Evolutionary conservation across 2,329 filamentous ascomycete genomes (phyloP), one percentile per base, ranked within the genome.

Genomic region (Exophiala lecanii-corni): DNA sequence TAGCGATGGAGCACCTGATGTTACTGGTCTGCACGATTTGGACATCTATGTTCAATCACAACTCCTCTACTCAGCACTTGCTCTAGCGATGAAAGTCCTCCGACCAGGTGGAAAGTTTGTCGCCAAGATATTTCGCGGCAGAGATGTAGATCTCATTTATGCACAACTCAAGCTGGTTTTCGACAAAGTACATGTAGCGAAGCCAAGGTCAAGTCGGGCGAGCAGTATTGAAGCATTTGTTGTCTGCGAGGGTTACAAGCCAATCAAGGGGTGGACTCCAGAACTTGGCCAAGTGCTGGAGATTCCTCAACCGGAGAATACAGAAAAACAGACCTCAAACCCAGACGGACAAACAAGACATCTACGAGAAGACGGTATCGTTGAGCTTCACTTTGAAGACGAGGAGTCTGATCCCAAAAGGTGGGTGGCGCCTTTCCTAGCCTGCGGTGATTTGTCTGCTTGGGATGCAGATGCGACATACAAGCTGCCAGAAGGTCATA

Each of bases 31-130:
- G 1, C 92, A 98, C 64, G 92, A 98, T 63, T 79, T 98, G 25
- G 92, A 98, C 66, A 97, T 97, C 55, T 98, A 98, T 66, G 86
- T 98, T 13, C 92, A 98, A 67, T 89, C 86, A 6, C 92, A 97
- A 66, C 76, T 98, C 6, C 82, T 98, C 37, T 96, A 94, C 65
- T 88, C 91, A 0, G 92, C 92, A 0, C 77, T 98, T 15, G 95
- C 96, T 63, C 79, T 98, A 2, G 89, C 92, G 0, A 79, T 96
- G 9, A 94, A 91, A 61, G 89, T 98, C 9, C 77, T 98, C 16
- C 85, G 86, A 47, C 89, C 89, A 0, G 92, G 92, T 32, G 92
- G 92, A 50, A 94, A 88, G 59, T 98, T 98, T 57, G 91, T 98
- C 5, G 92, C 92, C 47, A 98, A 98, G 72, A 96, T 98, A 49